phyloP scores from a whole-genome alignment of 164 flowering plant species.

The Amborella trichopoda region DNA sequence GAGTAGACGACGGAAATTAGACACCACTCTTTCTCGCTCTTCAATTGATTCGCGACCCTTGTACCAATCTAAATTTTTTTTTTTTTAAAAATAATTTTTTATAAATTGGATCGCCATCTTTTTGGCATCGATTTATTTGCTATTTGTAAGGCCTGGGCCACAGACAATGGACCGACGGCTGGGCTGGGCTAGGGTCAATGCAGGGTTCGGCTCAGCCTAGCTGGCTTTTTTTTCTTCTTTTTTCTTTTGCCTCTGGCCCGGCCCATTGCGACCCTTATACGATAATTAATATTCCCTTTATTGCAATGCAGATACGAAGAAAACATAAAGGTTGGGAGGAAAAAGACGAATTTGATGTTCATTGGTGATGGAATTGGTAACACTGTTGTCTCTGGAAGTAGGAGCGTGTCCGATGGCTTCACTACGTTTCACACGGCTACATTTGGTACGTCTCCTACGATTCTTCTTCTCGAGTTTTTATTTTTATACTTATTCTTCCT shows the following conservation, averaged over 20 bases:
- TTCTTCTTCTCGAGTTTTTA: neutral
- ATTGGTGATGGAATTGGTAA: constrained; percentile 84
- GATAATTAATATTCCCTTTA: neutral
- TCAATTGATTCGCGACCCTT: too few relatives aligned
- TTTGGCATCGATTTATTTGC: neutral
- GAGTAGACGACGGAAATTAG: too few relatives aligned
- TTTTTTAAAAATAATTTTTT: too few relatives aligned
- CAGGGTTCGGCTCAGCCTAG: neutral
- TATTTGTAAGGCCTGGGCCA: neutral
- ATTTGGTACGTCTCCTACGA: constrained; percentile 35
- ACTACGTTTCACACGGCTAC: constrained; percentile 90
- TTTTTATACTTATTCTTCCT: neutral
- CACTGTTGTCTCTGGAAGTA: constrained; percentile 66
- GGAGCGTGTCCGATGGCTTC: constrained; percentile 33
- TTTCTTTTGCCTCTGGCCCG: neutral
- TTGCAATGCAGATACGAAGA: constrained; percentile 73
- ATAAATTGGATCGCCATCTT: too few relatives aligned
- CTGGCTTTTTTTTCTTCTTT: neutral
- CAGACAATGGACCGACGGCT: neutral
- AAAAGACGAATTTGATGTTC: constrained; percentile 77
- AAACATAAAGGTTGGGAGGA: constrained; percentile 73
- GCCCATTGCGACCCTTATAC: too few relatives aligned
- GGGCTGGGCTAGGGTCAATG: neutral
- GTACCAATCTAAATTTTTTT: too few relatives aligned
- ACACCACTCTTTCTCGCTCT: too few relatives aligned